A percentile compares a stretch with the other conserved stretches of the same genome.
Conservation (phyloP, 805 yeast species). For the Debaryomyces maramus region DNA sequence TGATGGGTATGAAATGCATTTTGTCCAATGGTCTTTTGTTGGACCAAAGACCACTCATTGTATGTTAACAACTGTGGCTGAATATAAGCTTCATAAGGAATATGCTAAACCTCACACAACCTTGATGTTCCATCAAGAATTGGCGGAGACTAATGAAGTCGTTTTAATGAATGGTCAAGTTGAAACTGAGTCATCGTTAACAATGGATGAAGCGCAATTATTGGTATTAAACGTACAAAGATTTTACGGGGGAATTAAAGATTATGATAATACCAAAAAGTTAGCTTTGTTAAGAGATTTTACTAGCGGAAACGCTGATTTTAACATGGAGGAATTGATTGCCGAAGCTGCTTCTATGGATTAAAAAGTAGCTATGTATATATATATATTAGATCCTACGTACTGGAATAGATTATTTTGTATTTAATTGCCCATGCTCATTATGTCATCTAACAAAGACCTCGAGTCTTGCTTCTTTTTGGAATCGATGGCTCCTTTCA, state of each 20-base stretch:
- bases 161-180: slow-evolving; percentile 86
- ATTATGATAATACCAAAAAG: slow-evolving; percentile 47
- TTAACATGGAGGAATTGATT: slow-evolving; percentile 66
- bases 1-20: slow-evolving; percentile 75
- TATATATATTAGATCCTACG: background rate
- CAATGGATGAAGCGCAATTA: slow-evolving; percentile 74
- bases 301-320: slow-evolving; percentile 65
- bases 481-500: background rate
- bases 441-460: slow-evolving; percentile 13
- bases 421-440: slow-evolving; percentile 11
- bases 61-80: slow-evolving; percentile 86
- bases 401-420: slow-evolving; percentile 3
- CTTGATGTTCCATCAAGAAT: slow-evolving; percentile 80
- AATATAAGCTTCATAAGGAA: slow-evolving; percentile 85
- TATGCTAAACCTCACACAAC: slow-evolving; percentile 96
- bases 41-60: slow-evolving; percentile 85
- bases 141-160: slow-evolving; percentile 55
- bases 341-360: slow-evolving; percentile 61
- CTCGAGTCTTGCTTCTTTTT: slow-evolving; percentile 1
- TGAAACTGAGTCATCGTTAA: slow-evolving; percentile 68
- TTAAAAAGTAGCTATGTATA: slow-evolving; percentile 43
- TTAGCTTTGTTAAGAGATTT: slow-evolving; percentile 61
- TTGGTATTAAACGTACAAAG: slow-evolving; percentile 75
- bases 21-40: slow-evolving; percentile 89
- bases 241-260: slow-evolving; percentile 68